phyloP scores from a whole-genome alignment of 768 basidiomycete genomes.

The Auriscalpium vulgare region DNA sequence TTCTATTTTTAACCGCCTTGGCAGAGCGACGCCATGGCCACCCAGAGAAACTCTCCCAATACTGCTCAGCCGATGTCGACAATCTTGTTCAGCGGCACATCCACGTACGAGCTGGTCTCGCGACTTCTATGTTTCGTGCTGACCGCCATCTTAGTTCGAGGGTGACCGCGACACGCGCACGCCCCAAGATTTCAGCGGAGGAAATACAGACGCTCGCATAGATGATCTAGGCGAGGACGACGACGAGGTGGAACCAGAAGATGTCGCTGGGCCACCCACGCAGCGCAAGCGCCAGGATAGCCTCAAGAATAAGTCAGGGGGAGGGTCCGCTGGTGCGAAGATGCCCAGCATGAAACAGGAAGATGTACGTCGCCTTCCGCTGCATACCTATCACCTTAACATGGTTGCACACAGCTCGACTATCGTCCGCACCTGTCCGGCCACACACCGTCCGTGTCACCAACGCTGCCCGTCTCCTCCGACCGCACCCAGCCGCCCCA shows the following conservation, averaged over 20 bases:
- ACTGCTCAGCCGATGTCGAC: conserved; percentile 65
- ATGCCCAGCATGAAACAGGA: conserved; percentile 2
- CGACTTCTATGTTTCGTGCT: background rate
- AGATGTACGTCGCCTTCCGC: conserved; percentile 6
- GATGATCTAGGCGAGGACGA: conserved; percentile 32
- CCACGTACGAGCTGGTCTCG: conserved; percentile 27
- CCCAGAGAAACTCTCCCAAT: conserved; percentile 76
- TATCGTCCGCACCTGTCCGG: conserved; percentile 15
- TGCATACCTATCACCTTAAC: background rate
- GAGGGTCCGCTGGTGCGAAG: conserved; percentile 9
- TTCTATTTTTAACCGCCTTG: conserved; percentile 33
- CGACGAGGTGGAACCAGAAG: conserved; percentile 13
- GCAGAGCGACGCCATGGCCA: conserved; percentile 73
- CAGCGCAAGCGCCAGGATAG: conserved; percentile 13
- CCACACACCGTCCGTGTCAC: background rate
- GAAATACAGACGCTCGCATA: conserved; percentile 22
- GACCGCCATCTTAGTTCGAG: conserved; percentile 30
- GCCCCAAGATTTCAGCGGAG: conserved; percentile 39
- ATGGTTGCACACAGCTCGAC: conserved; percentile 12
- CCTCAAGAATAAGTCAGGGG: conserved; percentile 10
- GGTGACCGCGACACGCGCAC: conserved; percentile 43
- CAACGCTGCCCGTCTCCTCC: conserved; percentile 21
- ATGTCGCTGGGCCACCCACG: background rate
- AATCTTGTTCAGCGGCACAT: conserved; percentile 65
- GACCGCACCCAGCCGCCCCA: conserved; percentile 18